phyloP scores from a whole-genome alignment of 495 filamentous ascomycete species.

The Neurospora sp. region DNA sequence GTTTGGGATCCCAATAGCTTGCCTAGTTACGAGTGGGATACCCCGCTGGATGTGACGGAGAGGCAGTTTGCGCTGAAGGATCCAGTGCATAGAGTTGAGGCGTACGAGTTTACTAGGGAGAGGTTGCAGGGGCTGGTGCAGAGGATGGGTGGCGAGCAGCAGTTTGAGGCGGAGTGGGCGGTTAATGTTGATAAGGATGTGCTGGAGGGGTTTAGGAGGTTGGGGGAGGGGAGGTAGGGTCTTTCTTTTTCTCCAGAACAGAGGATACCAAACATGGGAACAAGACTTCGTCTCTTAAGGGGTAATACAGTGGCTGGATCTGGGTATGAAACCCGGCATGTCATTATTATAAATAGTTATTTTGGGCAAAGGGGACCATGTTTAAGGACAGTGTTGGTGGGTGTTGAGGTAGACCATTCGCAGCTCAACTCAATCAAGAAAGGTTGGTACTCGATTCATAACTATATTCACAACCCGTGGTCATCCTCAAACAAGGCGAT shows the following conservation, averaged over 20 bases:
- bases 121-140: slow-evolving; percentile 55
- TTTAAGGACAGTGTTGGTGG: neutral
- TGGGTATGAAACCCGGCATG: neutral
- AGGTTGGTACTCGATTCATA: neutral
- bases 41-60: slow-evolving; percentile 44
- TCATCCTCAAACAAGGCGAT: neutral
- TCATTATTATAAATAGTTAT: neutral
- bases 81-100: slow-evolving; percentile 58
- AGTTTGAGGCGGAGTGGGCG: slow-evolving; percentile 70
- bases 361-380: neutral
- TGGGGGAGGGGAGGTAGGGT: slow-evolving; percentile 10
- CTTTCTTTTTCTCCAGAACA: too few species aligned
- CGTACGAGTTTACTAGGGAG: slow-evolving; percentile 59
- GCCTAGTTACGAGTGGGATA: slow-evolving; percentile 57
- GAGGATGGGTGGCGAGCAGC: slow-evolving; percentile 57
- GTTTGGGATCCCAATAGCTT: slow-evolving; percentile 56
- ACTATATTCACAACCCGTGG: neutral
- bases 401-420: too few species aligned
- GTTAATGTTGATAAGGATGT: slow-evolving; percentile 82
- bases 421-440: too few species aligned
- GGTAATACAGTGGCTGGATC: neutral
- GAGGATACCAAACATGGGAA: neutral
- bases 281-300: neutral
- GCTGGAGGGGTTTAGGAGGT: slow-evolving; percentile 48
- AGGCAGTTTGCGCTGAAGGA: slow-evolving; percentile 50